phyloP scores from a whole-genome alignment of 75 land plant genomes.

The Adiantum capillusveneris region DNA sequence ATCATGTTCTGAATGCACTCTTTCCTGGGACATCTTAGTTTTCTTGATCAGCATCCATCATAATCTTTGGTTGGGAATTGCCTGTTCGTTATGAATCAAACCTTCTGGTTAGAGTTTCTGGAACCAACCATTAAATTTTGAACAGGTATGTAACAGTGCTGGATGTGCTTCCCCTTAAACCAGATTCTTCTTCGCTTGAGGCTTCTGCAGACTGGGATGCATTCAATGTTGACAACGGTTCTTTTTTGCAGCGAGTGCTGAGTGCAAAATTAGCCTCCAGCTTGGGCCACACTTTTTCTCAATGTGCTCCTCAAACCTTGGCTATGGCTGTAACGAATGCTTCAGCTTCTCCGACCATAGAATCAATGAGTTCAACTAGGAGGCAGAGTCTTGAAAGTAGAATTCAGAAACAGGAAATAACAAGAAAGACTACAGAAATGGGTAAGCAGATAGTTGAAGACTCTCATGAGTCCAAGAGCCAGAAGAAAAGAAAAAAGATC shows the following conservation, averaged over 20 bases:
- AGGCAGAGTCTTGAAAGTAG: no score
- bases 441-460: no score
- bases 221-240: not conserved
- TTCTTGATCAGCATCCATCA: no score
- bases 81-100: not conserved
- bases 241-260: conserved; percentile 1
- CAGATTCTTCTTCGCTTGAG: conserved; percentile 48
- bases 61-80: not conserved
- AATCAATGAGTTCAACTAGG: not conserved
- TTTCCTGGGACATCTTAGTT: no score
- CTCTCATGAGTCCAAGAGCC: no score
- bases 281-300: conserved; percentile 6
- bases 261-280: conserved; percentile 26
- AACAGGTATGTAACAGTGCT: conserved; percentile 80
- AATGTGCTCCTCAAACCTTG: not conserved
- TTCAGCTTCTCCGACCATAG: not conserved
- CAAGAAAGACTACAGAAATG: no score
- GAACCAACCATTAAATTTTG: not conserved
- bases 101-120: no score
- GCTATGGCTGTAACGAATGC: not conserved
- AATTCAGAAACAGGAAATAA: no score
- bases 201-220: conserved; percentile 38
- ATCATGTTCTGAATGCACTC: no score
- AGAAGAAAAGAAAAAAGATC: no score
- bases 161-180: conserved; percentile 76